These are phyloP conservation scores for Colletotrichum sidae DNA, from an alignment of 2,329 filamentous ascomycete species.

Conservation along the genomic window DNA sequence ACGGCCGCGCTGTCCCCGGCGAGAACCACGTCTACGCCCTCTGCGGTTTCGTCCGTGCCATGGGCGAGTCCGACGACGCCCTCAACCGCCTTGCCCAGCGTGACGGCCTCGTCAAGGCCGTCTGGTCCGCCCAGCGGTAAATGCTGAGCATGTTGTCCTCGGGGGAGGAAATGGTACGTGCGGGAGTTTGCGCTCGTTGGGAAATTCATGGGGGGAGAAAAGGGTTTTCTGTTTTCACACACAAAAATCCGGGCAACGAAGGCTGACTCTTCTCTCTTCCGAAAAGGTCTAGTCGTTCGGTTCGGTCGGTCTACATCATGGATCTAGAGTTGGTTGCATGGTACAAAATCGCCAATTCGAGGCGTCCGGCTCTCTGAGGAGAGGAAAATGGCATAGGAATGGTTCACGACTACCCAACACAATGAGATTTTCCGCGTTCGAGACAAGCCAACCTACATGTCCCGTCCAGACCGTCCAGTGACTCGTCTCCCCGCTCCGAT, in stretches of 20 bases:
- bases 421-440: constrained; percentile 48
- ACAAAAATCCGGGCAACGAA: background rate
- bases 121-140: constrained; percentile 86
- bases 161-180: constrained; percentile 36
- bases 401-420: constrained; percentile 40
- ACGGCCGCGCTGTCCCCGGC: constrained; percentile 90
- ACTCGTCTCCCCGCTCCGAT: constrained; percentile 20
- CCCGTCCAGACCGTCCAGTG: constrained; percentile 13
- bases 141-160: constrained; percentile 39
- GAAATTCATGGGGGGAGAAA: constrained; percentile 1
- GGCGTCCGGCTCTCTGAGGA: constrained; percentile 55
- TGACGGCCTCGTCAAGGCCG: constrained; percentile 96
- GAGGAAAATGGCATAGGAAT: constrained; percentile 39
- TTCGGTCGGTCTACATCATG: constrained; percentile 40
- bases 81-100: constrained; percentile 96
- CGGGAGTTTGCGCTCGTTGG: background rate
- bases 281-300: constrained; percentile 37
- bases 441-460: constrained; percentile 47
- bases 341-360: constrained; percentile 50
- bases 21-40: constrained; percentile 98
- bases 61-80: constrained; percentile 97
- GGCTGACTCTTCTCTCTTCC: constrained; percentile 10
- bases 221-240: constrained; percentile 10
- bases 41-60: constrained; percentile 96
- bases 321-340: constrained; percentile 40